phyloP scores from a whole-genome alignment of 179 eudicot genomes.

The Beta macrorhiza region DNA sequence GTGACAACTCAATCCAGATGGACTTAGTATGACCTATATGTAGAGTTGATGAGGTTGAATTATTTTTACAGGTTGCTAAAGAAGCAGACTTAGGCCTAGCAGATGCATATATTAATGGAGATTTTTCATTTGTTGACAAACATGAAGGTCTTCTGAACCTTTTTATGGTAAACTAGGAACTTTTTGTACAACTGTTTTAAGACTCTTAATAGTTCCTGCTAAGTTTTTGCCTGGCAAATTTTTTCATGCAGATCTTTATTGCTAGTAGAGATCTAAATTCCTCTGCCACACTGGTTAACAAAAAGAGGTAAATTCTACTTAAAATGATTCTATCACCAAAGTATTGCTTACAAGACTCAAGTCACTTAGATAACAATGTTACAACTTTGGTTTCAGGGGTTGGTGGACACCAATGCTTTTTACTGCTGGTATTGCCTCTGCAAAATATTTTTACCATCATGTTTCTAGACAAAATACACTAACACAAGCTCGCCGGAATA shows the following conservation, averaged over 20 bases:
- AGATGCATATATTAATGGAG: conserved; percentile 92
- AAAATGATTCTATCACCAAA: too few species aligned
- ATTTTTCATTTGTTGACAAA: conserved; percentile 80
- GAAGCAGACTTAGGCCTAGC: conserved; percentile 97
- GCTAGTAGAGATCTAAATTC: conserved; percentile 58
- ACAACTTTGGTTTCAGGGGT: conserved; percentile 48
- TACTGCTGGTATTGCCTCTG: conserved; percentile 79
- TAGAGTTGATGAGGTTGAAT: not conserved
- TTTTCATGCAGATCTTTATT: conserved; percentile 56
- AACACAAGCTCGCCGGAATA: conserved; percentile 90
- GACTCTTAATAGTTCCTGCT: not conserved
- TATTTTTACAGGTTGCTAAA: conserved; percentile 63
- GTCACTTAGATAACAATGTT: not conserved
- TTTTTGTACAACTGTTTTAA: not conserved
- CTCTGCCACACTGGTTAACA: conserved; percentile 34
- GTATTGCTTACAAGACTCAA: too few species aligned
- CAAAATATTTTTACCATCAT: conserved; percentile 70
- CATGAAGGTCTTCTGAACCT: conserved; percentile 74
- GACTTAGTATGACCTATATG: not conserved
- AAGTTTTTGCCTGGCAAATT: conserved; percentile 1
- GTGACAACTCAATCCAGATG: not conserved
- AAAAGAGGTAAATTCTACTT: conserved; percentile 46
- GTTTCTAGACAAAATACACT: conserved; percentile 67
- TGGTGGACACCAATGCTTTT: conserved; percentile 94
- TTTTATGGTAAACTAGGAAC: conserved; percentile 58